Conservation (phyloP, 192 early-diverging fungal species). For the Coemansia furcata region DNA sequence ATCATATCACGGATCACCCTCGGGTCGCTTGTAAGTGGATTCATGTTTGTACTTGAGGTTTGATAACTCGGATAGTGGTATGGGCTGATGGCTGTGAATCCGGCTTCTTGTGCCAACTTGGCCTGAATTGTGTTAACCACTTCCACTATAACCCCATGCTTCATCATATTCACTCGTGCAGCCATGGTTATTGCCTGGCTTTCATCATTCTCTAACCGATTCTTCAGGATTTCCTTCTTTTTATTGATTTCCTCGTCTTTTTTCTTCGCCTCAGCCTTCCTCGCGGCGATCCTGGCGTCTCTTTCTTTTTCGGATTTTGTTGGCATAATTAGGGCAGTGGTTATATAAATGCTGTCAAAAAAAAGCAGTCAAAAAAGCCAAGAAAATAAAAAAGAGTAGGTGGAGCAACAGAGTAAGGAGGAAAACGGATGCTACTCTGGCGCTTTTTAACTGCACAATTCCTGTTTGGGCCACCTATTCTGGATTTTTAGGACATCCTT, state of each 20-base stretch:
- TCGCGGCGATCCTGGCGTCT: background rate
- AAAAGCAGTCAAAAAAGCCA: background rate
- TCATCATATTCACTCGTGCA: background rate
- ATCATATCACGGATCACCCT: background rate
- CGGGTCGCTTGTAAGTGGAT: background rate
- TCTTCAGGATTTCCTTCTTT: background rate
- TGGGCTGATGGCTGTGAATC: background rate
- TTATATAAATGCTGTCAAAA: background rate
- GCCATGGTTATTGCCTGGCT: background rate
- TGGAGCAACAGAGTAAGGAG: too few species aligned
- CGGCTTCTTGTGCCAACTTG: background rate
- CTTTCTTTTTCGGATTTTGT: background rate
- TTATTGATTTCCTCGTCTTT: background rate
- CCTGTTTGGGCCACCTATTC: too few species aligned
- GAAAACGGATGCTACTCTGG: background rate
- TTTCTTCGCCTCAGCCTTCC: background rate
- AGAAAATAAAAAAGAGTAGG: background rate
- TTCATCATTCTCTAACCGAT: background rate
- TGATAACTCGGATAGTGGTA: background rate
- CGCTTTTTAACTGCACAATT: background rate
- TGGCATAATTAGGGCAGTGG: background rate
- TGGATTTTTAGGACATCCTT: too few species aligned
- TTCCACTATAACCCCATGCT: background rate
- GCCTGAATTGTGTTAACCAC: background rate
- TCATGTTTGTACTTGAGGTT: background rate